Evolutionary conservation across 306 rosid genomes (phyloP), one percentile per base, ranked within the genome.

Genomic region (Prunus armeniaca): DNA sequence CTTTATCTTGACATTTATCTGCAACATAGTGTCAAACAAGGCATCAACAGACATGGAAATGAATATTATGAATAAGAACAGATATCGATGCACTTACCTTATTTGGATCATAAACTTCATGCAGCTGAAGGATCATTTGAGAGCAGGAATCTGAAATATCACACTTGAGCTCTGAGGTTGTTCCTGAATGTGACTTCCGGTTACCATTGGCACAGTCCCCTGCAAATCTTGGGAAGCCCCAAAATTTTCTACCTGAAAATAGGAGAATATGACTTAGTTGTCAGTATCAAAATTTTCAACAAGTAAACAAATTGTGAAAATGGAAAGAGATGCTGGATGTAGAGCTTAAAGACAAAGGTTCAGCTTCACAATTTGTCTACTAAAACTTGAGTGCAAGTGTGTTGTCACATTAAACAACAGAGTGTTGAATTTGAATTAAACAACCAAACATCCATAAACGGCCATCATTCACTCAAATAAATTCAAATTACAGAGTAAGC

Each of bases 101-200:
- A 79, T 95, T 91, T 58, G 97, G 96, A 85, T 95, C 97, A 87
- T 89, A 92, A 80, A 95, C 99, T 64, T 89, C 93, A 82, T 92
- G 96, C 67, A 95, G 99, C 87, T 89, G 99, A 83, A 95, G 96
- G 61, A 95, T 95, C 99, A 95, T 92, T 80, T 95, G 99, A 49
- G 99, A 95, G 87, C 98, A 95, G 56, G 96, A 82, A 86, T 95
- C 98, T 5, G 90, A 85, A 51, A 92, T 95, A 57, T 92, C 99
- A 71, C 81, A 80, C 78, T 90, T 95, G 80, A 77, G 92, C 87
- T 92, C 99, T 22, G 89, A 87, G 69, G 76, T 75, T 54, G 96
- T 81, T 76, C 92, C 97, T 10, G 93, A 71, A 69, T 84, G 83
- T 71, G 86, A 83, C 86, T 89, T 95, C 80, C 81, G 85, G 71